phyloP scores from a whole-genome alignment of 805 yeast species.

The Candida incommunis region DNA sequence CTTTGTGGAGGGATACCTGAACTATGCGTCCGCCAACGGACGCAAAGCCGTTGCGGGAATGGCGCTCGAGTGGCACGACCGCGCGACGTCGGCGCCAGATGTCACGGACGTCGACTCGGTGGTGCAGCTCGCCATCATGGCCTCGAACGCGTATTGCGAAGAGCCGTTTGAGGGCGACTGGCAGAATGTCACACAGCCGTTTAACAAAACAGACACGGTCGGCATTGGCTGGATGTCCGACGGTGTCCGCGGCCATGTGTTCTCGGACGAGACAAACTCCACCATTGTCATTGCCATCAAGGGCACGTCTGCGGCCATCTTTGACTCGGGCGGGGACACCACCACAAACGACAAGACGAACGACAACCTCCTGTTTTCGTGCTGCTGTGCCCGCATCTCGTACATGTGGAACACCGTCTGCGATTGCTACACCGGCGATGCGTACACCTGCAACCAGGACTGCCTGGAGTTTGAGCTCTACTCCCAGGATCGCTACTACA shows the following conservation, averaged over 20 bases:
- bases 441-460: slow-evolving; percentile 77
- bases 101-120: slow-evolving; percentile 61
- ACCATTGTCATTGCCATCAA: slow-evolving; percentile 68
- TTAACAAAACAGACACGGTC: slow-evolving; percentile 35
- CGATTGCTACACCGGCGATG: slow-evolving; percentile 65
- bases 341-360: slow-evolving; percentile 68
- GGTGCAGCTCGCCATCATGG: slow-evolving; percentile 63
- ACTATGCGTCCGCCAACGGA: slow-evolving; percentile 31
- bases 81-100: slow-evolving; percentile 50
- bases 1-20: slow-evolving; percentile 50
- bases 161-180: slow-evolving; percentile 72
- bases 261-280: slow-evolving; percentile 41
- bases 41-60: slow-evolving; percentile 14
- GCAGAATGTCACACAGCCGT: slow-evolving; percentile 55
- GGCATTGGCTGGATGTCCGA: slow-evolving; percentile 78
- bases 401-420: slow-evolving; percentile 92
- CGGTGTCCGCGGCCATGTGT: slow-evolving; percentile 86
- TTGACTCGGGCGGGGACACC: slow-evolving; percentile 46
- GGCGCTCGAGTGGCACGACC: slow-evolving; percentile 47
- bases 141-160: slow-evolving; percentile 82
- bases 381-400: slow-evolving; percentile 90
- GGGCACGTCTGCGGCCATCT: slow-evolving; percentile 80
- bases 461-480: slow-evolving; percentile 70
- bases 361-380: slow-evolving; percentile 80
- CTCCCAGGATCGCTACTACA: slow-evolving; percentile 68